Evolutionary conservation across 2,329 filamentous ascomycete species (phyloP).

Genomic region (Aureobasidium musti): DNA sequence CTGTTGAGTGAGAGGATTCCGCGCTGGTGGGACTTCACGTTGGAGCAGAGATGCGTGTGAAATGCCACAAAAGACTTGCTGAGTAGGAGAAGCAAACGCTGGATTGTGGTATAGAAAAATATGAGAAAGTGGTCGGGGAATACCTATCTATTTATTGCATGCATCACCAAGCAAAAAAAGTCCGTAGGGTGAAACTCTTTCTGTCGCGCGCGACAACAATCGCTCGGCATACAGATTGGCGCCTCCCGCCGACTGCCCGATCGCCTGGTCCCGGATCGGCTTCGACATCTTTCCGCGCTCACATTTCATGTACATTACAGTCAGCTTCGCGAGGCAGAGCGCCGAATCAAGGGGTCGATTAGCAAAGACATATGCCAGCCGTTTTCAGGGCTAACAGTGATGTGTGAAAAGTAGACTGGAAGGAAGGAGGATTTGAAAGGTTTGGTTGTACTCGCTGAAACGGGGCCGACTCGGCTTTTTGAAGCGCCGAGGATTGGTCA

Average conservation of each 20-base stretch:
- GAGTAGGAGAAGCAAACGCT: background rate
- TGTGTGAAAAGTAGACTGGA: background rate
- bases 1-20: background rate
- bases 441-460: background rate
- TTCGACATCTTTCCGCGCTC: background rate
- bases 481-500: constrained; percentile 9
- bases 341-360: too few species aligned
- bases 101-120: background rate
- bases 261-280: background rate
- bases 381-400: too few species aligned
- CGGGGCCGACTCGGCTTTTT: background rate
- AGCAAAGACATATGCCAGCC: background rate
- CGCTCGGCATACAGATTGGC: background rate
- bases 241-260: constrained; percentile 1
- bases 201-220: constrained; percentile 11
- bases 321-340: background rate
- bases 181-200: constrained; percentile 24
- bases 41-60: background rate
- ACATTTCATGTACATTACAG: too few species aligned
- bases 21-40: background rate
- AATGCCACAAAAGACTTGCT: background rate
- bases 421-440: background rate
- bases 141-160: background rate
- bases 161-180: background rate
- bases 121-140: background rate